Evolutionary conservation across 169 alveolate genomes (phyloP).

Genomic region (Blepharisma undulans): DNA sequence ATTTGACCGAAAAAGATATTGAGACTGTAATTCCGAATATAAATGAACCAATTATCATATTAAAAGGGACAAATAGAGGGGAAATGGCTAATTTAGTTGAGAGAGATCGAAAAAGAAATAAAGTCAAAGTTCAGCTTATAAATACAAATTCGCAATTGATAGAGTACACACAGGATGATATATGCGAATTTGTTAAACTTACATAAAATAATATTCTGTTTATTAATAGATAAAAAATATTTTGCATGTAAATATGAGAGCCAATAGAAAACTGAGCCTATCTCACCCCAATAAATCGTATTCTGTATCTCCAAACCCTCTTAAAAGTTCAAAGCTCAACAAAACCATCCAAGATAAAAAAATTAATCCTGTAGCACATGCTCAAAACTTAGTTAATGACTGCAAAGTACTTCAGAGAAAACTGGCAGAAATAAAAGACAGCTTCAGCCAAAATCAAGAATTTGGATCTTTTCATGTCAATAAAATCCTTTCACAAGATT

Average conservation of each 20-base stretch:
- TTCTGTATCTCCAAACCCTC: too few relatives aligned
- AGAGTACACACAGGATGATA: constrained; percentile 42
- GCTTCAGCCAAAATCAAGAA: background rate
- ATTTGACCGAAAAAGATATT: constrained; percentile 43
- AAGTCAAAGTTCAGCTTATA: constrained; percentile 20
- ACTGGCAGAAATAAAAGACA: background rate
- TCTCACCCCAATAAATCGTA: too few relatives aligned
- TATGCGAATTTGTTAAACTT: constrained; percentile 16
- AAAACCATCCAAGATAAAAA: too few relatives aligned
- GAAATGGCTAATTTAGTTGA: constrained; percentile 31
- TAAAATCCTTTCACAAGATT: background rate
- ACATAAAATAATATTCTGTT: background rate
- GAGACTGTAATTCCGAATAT: constrained; percentile 48
- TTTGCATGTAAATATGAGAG: too few relatives aligned
- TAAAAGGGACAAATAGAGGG: constrained; percentile 45
- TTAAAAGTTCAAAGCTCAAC: too few relatives aligned
- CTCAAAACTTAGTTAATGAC: background rate
- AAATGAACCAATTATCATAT: constrained; percentile 32
- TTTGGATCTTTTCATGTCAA: background rate
- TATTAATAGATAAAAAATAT: background rate
- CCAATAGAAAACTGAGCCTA: too few relatives aligned
- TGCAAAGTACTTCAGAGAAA: background rate
- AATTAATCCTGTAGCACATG: background rate
- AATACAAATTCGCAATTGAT: constrained; percentile 6
- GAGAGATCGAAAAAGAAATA: constrained; percentile 35